A percentile compares a stretch with the other conserved stretches of the same genome.
phyloP scores from a whole-genome alignment of 148 eudicot species.

The Euryodendron excelsum region DNA sequence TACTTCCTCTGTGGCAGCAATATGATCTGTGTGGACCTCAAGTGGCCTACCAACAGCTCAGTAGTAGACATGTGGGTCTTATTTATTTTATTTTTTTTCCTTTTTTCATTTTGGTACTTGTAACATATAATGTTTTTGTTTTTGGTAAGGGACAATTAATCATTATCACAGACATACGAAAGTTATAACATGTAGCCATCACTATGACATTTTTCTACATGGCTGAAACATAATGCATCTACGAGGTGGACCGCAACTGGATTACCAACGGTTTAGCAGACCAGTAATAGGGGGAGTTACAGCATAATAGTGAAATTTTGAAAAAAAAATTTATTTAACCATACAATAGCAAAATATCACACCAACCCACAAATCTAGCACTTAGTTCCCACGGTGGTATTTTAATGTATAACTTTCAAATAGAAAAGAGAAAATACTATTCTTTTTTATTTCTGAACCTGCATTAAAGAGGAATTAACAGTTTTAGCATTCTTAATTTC shows the following conservation, averaged over 20 bases:
- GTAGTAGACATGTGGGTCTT: not conserved
- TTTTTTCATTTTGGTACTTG: too few species aligned
- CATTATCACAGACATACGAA: not conserved
- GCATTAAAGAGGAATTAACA: not conserved
- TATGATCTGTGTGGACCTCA: not conserved
- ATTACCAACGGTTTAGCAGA: not conserved
- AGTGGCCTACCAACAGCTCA: not conserved
- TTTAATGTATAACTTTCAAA: not conserved
- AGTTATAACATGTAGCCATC: not conserved
- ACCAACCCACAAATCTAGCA: not conserved
- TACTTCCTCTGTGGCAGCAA: not conserved
- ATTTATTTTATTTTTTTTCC: too few species aligned
- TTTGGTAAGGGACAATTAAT: too few species aligned
- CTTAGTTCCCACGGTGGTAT: not conserved
- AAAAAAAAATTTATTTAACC: not conserved
- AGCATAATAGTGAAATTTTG: not conserved
- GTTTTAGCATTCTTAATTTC: too few species aligned
- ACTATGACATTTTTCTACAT: not conserved
- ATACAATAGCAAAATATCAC: not conserved
- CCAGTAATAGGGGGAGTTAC: not conserved
- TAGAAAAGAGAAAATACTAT: not conserved
- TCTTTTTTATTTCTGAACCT: not conserved
- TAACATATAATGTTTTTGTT: too few species aligned
- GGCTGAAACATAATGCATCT: not conserved
- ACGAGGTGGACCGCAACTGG: not conserved